Conservation (phyloP, 176 grass and related monocot genomes). For the Puccinellia tenuiflora region DNA sequence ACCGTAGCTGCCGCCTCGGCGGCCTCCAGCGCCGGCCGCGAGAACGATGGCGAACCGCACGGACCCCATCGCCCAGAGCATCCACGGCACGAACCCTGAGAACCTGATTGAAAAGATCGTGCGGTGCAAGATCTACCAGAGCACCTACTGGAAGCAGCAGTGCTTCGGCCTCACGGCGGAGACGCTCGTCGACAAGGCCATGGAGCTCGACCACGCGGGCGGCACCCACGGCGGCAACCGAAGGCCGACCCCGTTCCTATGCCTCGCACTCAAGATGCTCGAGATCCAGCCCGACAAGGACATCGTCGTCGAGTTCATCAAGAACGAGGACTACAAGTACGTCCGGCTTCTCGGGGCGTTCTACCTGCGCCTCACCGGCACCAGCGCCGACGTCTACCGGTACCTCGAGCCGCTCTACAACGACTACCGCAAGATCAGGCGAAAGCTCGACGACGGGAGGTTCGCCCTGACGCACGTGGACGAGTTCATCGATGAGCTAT, state of each 20-base stretch:
- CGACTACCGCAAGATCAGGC: slow-evolving; percentile 77
- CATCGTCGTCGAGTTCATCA: slow-evolving; percentile 93
- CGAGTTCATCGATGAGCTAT: slow-evolving; percentile 75
- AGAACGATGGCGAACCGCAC: slow-evolving; percentile 65
- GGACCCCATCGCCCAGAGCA: slow-evolving; percentile 60
- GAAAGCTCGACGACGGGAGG: slow-evolving; percentile 51
- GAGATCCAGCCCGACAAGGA: slow-evolving; percentile 98
- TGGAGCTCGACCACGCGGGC: not conserved
- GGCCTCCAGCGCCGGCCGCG: not conserved
- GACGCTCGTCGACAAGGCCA: slow-evolving; percentile 73
- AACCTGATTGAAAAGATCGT: slow-evolving; percentile 89
- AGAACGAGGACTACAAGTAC: slow-evolving; percentile 96
- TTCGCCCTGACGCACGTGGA: slow-evolving; percentile 70
- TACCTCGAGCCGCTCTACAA: slow-evolving; percentile 90
- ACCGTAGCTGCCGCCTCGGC: not conserved
- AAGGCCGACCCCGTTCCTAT: slow-evolving; percentile 69
- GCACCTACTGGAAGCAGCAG: slow-evolving; percentile 78
- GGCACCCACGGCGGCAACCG: slow-evolving; percentile 67
- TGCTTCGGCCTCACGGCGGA: slow-evolving; percentile 82
- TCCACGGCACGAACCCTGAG: slow-evolving; percentile 83
- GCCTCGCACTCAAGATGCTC: slow-evolving; percentile 94
- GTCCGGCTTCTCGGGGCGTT: slow-evolving; percentile 75
- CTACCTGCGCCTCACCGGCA: slow-evolving; percentile 68
- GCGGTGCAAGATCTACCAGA: slow-evolving; percentile 74
- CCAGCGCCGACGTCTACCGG: slow-evolving; percentile 74